phyloP scores from a whole-genome alignment of 1,284 basidiomycete species.

The Salmacisia buchloeana region DNA sequence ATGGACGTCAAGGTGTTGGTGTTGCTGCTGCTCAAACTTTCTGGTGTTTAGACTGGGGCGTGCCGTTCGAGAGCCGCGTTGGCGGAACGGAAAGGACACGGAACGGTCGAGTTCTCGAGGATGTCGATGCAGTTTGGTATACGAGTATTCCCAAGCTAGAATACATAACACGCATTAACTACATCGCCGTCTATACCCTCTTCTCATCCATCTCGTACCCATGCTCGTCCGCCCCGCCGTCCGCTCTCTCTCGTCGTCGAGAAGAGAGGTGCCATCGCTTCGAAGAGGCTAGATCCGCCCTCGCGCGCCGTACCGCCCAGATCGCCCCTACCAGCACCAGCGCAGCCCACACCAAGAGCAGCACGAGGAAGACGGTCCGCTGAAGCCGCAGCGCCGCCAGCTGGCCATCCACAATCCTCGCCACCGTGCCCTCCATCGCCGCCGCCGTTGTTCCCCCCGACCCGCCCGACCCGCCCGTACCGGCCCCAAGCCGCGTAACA shows the following conservation, averaged over 20 bases:
- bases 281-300: not conserved
- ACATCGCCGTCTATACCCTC: too few species aligned
- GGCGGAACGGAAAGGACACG: too few species aligned
- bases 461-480: not conserved
- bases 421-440: slow-evolving; percentile 9
- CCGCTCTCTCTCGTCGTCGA: not conserved
- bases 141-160: not conserved
- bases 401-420: not conserved
- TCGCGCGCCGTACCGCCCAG: not conserved
- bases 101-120: too few species aligned
- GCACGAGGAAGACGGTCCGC: not conserved
- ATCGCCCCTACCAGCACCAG: not conserved
- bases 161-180: not conserved
- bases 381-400: not conserved
- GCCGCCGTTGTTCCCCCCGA: slow-evolving; percentile 9
- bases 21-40: too few species aligned
- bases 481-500: slow-evolving; percentile 9
- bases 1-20: too few species aligned
- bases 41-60: too few species aligned
- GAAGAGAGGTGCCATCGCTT: not conserved
- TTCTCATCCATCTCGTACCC: not conserved
- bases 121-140: too few species aligned
- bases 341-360: not conserved
- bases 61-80: too few species aligned
- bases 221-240: not conserved